These are phyloP conservation scores for Galerina marginata DNA, from an alignment of 768 basidiomycete genomes.

Conservation along the genomic window DNA sequence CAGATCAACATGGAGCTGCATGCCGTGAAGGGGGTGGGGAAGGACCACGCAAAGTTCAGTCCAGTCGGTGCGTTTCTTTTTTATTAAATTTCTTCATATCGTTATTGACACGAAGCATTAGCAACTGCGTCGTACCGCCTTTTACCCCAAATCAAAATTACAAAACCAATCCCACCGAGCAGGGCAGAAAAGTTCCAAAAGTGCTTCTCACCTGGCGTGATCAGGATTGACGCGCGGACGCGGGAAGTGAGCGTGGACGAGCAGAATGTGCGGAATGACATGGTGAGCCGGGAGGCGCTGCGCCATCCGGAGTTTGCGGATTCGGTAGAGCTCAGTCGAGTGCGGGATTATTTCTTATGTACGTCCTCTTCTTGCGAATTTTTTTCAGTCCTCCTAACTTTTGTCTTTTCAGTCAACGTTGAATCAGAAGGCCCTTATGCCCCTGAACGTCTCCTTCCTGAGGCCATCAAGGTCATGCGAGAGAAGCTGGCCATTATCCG, in stretches of 20 bases:
- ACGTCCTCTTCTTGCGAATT: slow-evolving; percentile 31
- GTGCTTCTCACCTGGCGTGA: slow-evolving; percentile 88
- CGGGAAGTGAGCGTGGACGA: slow-evolving; percentile 67
- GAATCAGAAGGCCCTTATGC: slow-evolving; percentile 91
- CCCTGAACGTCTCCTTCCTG: slow-evolving; percentile 82
- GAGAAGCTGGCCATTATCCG: slow-evolving; percentile 71
- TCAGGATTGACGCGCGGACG: slow-evolving; percentile 63
- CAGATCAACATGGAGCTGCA: slow-evolving; percentile 84
- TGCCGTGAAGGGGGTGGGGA: slow-evolving; percentile 90
- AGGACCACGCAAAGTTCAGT: slow-evolving; percentile 95
- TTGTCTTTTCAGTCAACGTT: slow-evolving; percentile 66
- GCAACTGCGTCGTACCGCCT: slow-evolving; percentile 96
- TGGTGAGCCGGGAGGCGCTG: slow-evolving; percentile 90
- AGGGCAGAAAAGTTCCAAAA: slow-evolving; percentile 81
- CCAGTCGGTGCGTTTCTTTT: slow-evolving; percentile 75
- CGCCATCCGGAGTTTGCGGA: slow-evolving; percentile 91
- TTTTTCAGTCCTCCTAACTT: neutral
- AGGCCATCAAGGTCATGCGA: slow-evolving; percentile 82
- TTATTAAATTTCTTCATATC: neutral
- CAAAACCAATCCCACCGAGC: slow-evolving; percentile 77
- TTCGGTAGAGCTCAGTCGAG: slow-evolving; percentile 80
- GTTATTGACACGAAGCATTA: slow-evolving; percentile 29
- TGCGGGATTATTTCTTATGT: slow-evolving; percentile 95
- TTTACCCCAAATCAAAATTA: slow-evolving; percentile 81
- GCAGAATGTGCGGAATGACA: slow-evolving; percentile 77